Percentiles rank a stretch among this genome's conserved stretches.
phyloP scores from a whole-genome alignment of 441 rosid genomes.

The Populus hybrid region DNA sequence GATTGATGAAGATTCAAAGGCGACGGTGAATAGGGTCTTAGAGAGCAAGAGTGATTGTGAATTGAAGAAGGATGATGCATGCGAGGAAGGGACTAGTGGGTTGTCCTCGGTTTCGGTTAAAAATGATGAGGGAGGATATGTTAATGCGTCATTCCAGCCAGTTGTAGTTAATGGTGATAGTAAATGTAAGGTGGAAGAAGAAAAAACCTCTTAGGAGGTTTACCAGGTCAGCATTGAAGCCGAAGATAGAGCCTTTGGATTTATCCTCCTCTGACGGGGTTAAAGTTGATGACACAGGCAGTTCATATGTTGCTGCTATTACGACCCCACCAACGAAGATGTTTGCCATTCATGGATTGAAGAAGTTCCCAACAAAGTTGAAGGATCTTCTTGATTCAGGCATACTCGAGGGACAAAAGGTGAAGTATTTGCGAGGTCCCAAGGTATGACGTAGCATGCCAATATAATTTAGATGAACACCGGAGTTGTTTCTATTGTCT shows the following conservation, averaged over 20 bases:
- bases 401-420: constrained; percentile 67
- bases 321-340: not conserved
- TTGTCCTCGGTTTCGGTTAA: not conserved
- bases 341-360: constrained; percentile 29
- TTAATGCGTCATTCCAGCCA: not conserved
- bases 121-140: constrained; percentile 2
- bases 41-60: not conserved
- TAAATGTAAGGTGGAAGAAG: constrained; percentile 15
- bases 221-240: constrained; percentile 66
- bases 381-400: constrained; percentile 72
- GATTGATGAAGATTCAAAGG: not conserved
- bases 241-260: constrained; percentile 29
- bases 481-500: not conserved
- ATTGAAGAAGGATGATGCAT: not conserved
- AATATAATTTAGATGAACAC: not conserved
- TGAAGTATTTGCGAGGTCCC: constrained; percentile 53
- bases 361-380: constrained; percentile 54
- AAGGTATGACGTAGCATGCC: constrained; percentile 44
- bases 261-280: constrained; percentile 14
- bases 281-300: too few species aligned
- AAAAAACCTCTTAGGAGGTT: constrained; percentile 54
- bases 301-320: constrained; percentile 21
- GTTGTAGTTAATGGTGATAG: not conserved
- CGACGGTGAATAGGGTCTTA: not conserved
- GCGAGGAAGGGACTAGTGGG: constrained; percentile 9